Evolutionary conservation across 306 rosid genomes (phyloP).

Genomic region (Echinosophora koreensis): DNA sequence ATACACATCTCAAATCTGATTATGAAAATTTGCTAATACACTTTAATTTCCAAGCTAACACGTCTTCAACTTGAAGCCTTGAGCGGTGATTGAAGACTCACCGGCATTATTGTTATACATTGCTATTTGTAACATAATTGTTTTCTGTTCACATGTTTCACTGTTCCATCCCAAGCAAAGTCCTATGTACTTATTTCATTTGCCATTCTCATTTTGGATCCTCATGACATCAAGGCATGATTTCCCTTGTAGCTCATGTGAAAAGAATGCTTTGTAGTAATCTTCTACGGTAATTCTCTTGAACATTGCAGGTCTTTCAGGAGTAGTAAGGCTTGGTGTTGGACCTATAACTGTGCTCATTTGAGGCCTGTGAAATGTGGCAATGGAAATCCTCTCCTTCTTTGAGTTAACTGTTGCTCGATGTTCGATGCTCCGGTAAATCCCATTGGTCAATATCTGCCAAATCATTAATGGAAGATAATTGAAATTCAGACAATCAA

Average conservation of each 20-base stretch:
- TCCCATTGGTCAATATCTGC: neutral
- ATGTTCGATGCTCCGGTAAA: neutral
- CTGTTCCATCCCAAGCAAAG: neutral
- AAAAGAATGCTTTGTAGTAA: neutral
- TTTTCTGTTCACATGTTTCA: neutral
- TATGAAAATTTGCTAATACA: too few species aligned
- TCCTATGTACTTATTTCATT: neutral
- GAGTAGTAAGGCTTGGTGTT: slow-evolving; percentile 1
- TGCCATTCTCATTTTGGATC: neutral
- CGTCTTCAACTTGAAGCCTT: too few species aligned
- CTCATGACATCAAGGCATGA: neutral
- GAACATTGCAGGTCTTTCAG: slow-evolving; percentile 13
- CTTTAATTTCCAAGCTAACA: too few species aligned
- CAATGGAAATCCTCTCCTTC: slow-evolving; percentile 23
- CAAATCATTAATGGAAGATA: neutral
- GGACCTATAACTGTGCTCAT: neutral
- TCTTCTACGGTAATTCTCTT: neutral
- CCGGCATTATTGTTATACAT: neutral
- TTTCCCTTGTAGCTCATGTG: neutral
- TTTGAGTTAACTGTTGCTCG: neutral
- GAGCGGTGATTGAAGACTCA: too few species aligned
- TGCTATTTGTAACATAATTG: neutral
- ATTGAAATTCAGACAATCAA: too few species aligned
- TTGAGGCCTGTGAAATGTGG: neutral
- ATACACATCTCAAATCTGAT: too few species aligned